These are phyloP conservation scores for Lentithecium fluviatile DNA, from an alignment of 495 filamentous ascomycete species.

Conservation along the genomic window DNA sequence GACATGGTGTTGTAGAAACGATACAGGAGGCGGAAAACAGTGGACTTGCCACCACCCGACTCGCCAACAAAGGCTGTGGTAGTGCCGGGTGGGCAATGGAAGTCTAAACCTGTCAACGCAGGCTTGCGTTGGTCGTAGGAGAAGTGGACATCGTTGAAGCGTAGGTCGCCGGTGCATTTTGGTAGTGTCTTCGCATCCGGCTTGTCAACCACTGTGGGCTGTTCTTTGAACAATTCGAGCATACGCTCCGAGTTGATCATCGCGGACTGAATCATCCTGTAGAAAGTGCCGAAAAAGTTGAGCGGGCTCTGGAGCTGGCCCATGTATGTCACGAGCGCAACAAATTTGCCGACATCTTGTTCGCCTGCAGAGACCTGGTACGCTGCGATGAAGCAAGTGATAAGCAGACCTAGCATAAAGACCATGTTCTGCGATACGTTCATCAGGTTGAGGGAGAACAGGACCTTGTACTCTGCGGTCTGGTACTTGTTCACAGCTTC, in stretches of 20 bases:
- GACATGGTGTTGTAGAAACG: constrained; percentile 83
- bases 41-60: constrained; percentile 95
- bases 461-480: constrained; percentile 79
- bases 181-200: constrained; percentile 55
- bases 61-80: constrained; percentile 95
- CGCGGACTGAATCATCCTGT: constrained; percentile 89
- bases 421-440: constrained; percentile 92
- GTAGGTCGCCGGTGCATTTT: constrained; percentile 74
- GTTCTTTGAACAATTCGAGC: constrained; percentile 91
- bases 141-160: constrained; percentile 84
- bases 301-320: constrained; percentile 87
- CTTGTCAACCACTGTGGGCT: constrained; percentile 82
- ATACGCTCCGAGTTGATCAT: constrained; percentile 97
- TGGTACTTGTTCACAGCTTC: constrained; percentile 79
- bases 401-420: constrained; percentile 85
- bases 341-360: constrained; percentile 74
- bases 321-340: constrained; percentile 82
- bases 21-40: constrained; percentile 93
- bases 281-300: constrained; percentile 98
- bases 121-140: constrained; percentile 86
- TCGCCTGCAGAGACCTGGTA: constrained; percentile 78
- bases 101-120: constrained; percentile 76
- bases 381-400: constrained; percentile 80
- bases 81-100: constrained; percentile 81
- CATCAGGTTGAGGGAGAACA: constrained; percentile 85